Base-by-base conservation (phyloP, 2,329 filamentous ascomycete genomes). In the Trichoderma gracile region DNA sequence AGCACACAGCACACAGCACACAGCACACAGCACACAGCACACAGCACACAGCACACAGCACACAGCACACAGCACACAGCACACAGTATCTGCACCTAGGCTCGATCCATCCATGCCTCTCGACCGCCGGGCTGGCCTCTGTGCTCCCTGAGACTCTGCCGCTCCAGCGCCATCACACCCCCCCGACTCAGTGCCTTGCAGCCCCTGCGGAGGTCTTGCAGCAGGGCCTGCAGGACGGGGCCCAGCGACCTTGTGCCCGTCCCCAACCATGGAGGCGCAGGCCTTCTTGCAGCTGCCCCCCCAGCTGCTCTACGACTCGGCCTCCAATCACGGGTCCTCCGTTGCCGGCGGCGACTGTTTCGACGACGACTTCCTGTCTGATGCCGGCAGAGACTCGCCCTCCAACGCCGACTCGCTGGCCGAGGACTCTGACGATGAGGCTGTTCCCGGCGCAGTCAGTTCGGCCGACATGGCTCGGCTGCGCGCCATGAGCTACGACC, bases 191-290 rank as follows among this genome's bases (percentile, higher is more conserved):
- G 65, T 65, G 54, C 65, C 65, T 66, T 65, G 65, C 65, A 65
- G 50, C 65, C 65, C 65, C 33, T 38, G 33, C 33, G 33, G 33
- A 38, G 33, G 33, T 14, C 33, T 66, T 65, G 65, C 65, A 67
- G 50, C 63, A 50, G 45, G 45, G 56, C 67, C 67, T 71, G 70
- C 70, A 70, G 68, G 67, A 61, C 47, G 30, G 64, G 49, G 43
- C 25, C 57, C 50, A 58, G 53, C 33, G 33, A 38, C 45, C n/a
- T 27, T 27, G n/a, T 64, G 30, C 10, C 33, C 33, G 33, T 38
- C 33, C 33, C 71, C 71, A 72, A 71, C 71, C 66, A 73, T 72
- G 70, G 67, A 67, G 63, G 64, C 67, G 67, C 69, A 67, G 64
- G 42, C 65, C 54, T 65, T 66, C 67, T 69, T 64, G 56, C 64